Evolutionary conservation across 495 filamentous ascomycete species (phyloP), one percentile per base, ranked within the genome.

Genomic region (Tetracladium marchalianum): DNA sequence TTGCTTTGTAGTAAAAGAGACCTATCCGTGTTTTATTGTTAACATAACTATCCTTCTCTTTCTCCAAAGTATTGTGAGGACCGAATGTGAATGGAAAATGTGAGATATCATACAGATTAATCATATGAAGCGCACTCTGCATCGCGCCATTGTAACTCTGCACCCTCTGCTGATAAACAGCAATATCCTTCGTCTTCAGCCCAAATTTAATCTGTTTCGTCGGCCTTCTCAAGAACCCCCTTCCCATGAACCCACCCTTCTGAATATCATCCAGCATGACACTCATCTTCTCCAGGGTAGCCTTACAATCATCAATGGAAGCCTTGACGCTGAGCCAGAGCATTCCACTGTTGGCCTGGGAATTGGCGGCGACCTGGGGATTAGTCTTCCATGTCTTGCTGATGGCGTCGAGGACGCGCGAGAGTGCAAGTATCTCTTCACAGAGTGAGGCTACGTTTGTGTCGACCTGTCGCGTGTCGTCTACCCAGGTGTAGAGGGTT

Each of bases 401-500:
- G 18, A 45, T 18, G 9, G 31, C 16, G 4, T 35, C 33, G 3
- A 36, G 13, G 1, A 36, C 43, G 9, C 33, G 9, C 5, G 43
- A 36, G 6, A 45, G 17, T 11, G 15, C 43, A 3, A n/a, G 7
- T 4, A 45, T 22, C 31, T 35, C 43, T 13, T 36, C 32, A 5
- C 16, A 35, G 4, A 45, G 43, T 4, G 11, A 5, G 2, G 17
- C 31, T 9, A 45, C 32, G 19, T 38, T 35, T 10, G 31, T 17
- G 5, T 45, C 43, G 15, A 45, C 33, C 15, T 34, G 16, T 22
- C 43, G 43, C 1, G 43, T 17, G 18, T 37, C 43, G 34, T 34
- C 31, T 9, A 45, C 43, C 22, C 35, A 45, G 39, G 39, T 24
- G 10, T 42, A 42, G 35, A 37, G 35, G 13, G 43, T 45, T 17